Percentiles rank a stretch among this genome's conserved stretches.
These are phyloP conservation scores for Aspergillus cristatus DNA, from an alignment of 495 filamentous ascomycete species.

Conservation along the genomic window DNA sequence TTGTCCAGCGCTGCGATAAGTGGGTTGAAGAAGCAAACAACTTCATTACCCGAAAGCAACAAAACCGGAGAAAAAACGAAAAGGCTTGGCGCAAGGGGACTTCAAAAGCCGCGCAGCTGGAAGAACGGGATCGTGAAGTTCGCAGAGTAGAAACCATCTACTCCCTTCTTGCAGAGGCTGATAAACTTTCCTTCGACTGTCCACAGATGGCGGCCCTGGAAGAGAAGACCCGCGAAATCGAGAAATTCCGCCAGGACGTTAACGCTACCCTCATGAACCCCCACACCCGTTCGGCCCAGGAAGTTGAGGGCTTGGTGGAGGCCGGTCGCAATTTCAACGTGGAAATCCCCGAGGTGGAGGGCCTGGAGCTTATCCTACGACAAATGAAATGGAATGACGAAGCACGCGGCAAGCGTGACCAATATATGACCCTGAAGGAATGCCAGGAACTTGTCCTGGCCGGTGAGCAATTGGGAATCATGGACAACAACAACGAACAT, in stretches of 20 bases:
- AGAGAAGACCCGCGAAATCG: conserved; percentile 81
- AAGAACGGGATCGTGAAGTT: conserved; percentile 81
- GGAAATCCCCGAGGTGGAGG: conserved; percentile 86
- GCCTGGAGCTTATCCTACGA: conserved; percentile 68
- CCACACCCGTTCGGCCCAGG: conserved; percentile 50
- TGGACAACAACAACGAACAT: conserved; percentile 66
- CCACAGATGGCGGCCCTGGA: conserved; percentile 81
- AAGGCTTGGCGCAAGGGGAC: conserved; percentile 78
- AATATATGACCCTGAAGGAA: conserved; percentile 61
- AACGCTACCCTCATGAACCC: conserved; percentile 55
- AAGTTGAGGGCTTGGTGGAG: conserved; percentile 86
- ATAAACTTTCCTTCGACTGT: conserved; percentile 88
- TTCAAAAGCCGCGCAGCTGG: conserved; percentile 69
- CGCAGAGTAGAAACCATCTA: conserved; percentile 86
- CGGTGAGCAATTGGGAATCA: conserved; percentile 65
- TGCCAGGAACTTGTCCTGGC: conserved; percentile 69
- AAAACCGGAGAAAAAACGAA: conserved; percentile 95
- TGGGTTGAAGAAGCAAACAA: conserved; percentile 97
- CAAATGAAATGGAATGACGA: conserved; percentile 85
- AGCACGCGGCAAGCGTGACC: conserved; percentile 52
- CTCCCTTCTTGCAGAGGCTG: conserved; percentile 73
- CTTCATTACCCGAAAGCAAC: conserved; percentile 96
- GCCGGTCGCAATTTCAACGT: conserved; percentile 83
- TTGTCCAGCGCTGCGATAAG: conserved; percentile 92
- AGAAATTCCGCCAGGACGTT: conserved; percentile 75